Percentiles rank a stretch among this genome's conserved stretches.
phyloP scores from a whole-genome alignment of 2,329 filamentous ascomycete genomes.

The Curvularia spicifera region DNA sequence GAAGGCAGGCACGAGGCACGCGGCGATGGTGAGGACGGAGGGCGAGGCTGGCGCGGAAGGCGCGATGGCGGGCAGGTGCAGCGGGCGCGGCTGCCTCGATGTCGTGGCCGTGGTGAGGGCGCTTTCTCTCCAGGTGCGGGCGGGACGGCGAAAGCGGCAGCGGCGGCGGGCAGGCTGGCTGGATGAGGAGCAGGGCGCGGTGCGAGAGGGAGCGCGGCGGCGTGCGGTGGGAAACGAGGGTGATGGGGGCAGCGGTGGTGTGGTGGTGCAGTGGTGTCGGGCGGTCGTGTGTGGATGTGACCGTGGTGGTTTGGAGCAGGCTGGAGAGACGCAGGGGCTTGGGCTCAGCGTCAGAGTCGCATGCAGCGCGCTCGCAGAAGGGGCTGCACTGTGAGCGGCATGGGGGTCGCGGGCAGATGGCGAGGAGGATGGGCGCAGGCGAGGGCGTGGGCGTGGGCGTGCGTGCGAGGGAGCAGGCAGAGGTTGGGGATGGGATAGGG shows the following conservation, averaged over 20 bases:
- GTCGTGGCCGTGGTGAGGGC: neutral
- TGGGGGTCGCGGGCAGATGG: slow-evolving; percentile 13
- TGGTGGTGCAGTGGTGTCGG: neutral
- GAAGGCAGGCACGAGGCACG: slow-evolving; percentile 4
- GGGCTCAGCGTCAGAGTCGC: slow-evolving; percentile 41
- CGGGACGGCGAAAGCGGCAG: neutral
- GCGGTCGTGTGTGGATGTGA: neutral
- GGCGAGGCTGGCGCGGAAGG: neutral
- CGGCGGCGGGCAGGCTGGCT: neutral
- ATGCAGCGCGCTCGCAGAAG: slow-evolving; percentile 42
- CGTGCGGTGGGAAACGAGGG: slow-evolving; percentile 4
- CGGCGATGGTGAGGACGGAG: slow-evolving; percentile 7
- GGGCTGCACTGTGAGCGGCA: slow-evolving; percentile 38
- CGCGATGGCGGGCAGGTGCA: slow-evolving; percentile 19
- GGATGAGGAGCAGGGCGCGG: neutral
- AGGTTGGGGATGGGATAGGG: no score
- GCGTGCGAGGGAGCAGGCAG: no score
- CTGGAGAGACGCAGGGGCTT: slow-evolving; percentile 24
- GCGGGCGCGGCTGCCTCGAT: slow-evolving; percentile 13
- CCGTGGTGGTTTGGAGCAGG: slow-evolving; percentile 6
- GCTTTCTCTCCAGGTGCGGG: neutral
- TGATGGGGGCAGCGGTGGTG: neutral
- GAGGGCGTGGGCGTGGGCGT: no score
- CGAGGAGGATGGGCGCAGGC: slow-evolving; percentile 1
- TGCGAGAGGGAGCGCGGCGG: slow-evolving; percentile 9